Evolutionary conservation across 139 green algal species (phyloP).

Genomic region (Yamagishiella unicocca): DNA sequence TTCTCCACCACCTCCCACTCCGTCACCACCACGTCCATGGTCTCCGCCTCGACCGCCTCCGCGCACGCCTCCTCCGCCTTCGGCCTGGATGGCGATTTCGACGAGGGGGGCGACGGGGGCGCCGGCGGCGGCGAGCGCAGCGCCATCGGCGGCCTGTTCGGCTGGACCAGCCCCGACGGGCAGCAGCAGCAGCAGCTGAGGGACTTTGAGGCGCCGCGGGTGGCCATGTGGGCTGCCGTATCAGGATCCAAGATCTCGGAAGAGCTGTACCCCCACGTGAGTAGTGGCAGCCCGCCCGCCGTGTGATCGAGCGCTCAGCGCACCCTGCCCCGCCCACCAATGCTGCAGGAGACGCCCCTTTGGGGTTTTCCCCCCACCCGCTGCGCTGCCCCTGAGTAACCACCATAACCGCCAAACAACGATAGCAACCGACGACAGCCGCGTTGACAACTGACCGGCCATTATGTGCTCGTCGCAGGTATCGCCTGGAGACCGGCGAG

Average conservation of each 20-base stretch:
- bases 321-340: background rate
- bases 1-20: background rate
- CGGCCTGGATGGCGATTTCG: background rate
- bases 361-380: too few species aligned
- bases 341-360: background rate
- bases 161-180: background rate
- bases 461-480: too few species aligned
- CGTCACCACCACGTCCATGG: background rate
- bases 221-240: constrained; percentile 48
- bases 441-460: background rate
- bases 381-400: too few species aligned
- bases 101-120: background rate
- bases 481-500: too few species aligned
- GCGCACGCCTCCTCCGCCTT: constrained; percentile 9
- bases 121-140: background rate
- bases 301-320: background rate
- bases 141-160: background rate
- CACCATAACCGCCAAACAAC: background rate
- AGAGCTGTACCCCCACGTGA: constrained; percentile 43
- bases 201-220: constrained; percentile 45
- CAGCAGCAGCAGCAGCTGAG: constrained; percentile 26
- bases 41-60: background rate
- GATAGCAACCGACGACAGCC: background rate
- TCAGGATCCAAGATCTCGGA: constrained; percentile 49
- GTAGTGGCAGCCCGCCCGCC: background rate